Percentiles rank a stretch among this genome's conserved stretches.
These are phyloP conservation scores for Prillingera fragicola DNA, from an alignment of 1,284 basidiomycete genomes.

Conservation along the genomic window DNA sequence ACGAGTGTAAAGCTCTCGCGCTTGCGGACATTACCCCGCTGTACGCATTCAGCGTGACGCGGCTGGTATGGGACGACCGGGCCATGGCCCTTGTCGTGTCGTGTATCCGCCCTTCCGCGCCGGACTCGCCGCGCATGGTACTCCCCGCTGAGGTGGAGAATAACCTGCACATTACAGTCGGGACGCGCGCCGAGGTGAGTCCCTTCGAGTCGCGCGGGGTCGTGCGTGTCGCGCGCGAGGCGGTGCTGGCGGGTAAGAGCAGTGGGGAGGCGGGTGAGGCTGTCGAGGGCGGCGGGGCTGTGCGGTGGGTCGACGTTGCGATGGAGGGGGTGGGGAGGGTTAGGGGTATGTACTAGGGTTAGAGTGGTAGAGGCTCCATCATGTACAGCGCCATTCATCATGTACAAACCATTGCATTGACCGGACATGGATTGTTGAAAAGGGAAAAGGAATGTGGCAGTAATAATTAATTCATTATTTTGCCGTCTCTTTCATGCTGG, in stretches of 20 bases:
- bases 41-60: constrained; percentile 60
- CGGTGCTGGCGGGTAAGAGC: constrained; percentile 15
- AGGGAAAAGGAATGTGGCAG: too few relatives aligned
- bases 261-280: constrained; percentile 27
- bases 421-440: too few relatives aligned
- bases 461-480: too few relatives aligned
- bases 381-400: too few relatives aligned
- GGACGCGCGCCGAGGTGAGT: constrained; percentile 58
- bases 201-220: constrained; percentile 58
- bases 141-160: constrained; percentile 54
- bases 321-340: constrained; percentile 27
- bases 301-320: constrained; percentile 28
- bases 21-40: constrained; percentile 51
- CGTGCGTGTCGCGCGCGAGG: constrained; percentile 30
- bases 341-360: constrained; percentile 30
- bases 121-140: constrained; percentile 16
- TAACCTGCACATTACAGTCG: constrained; percentile 81
- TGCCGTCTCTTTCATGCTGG: too few relatives aligned
- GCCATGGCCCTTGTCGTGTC: constrained; percentile 73
- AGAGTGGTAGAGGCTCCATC: background rate
- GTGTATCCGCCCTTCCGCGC: constrained; percentile 53
- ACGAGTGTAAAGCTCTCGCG: constrained; percentile 56
- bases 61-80: constrained; percentile 68
- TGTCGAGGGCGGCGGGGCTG: constrained; percentile 29
- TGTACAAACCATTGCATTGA: too few relatives aligned